Conservation (phyloP, 768 basidiomycete genomes). For the Dacryopinax spathularia region DNA sequence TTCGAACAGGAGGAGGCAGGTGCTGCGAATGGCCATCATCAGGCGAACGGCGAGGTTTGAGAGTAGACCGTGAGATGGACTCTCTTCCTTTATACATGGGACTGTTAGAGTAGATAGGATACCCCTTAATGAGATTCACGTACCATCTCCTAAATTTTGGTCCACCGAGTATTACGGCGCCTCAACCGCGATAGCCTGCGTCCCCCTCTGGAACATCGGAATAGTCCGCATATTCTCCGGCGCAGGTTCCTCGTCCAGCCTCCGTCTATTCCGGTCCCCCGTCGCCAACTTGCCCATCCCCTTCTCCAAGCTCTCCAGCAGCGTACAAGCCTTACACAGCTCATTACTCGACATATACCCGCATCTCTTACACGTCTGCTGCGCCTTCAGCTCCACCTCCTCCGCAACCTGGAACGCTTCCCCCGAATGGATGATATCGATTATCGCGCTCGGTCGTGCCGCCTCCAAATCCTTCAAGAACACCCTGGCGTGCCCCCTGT, state of each 20-base stretch:
- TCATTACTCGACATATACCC: conserved; percentile 94
- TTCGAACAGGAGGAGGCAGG: background rate
- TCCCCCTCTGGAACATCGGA: conserved; percentile 1
- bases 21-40: background rate
- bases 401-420: conserved; percentile 80
- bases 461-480: conserved; percentile 94
- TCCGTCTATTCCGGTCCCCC: conserved; percentile 15
- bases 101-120: background rate
- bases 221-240: conserved; percentile 6
- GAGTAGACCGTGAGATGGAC: background rate
- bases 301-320: conserved; percentile 80
- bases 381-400: conserved; percentile 71
- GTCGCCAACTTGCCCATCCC: conserved; percentile 40
- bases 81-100: background rate
- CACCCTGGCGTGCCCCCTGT: conserved; percentile 85
- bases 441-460: conserved; percentile 84
- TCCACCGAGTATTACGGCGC: background rate
- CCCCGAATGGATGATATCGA: conserved; percentile 94
- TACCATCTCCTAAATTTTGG: background rate
- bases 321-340: conserved; percentile 88
- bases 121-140: background rate
- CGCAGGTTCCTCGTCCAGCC: background rate
- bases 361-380: conserved; percentile 82
- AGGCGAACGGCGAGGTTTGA: background rate
- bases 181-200: background rate